Base-by-base conservation (phyloP, 192 early-diverging fungal species). In the Gamsiella multidivaricata region DNA sequence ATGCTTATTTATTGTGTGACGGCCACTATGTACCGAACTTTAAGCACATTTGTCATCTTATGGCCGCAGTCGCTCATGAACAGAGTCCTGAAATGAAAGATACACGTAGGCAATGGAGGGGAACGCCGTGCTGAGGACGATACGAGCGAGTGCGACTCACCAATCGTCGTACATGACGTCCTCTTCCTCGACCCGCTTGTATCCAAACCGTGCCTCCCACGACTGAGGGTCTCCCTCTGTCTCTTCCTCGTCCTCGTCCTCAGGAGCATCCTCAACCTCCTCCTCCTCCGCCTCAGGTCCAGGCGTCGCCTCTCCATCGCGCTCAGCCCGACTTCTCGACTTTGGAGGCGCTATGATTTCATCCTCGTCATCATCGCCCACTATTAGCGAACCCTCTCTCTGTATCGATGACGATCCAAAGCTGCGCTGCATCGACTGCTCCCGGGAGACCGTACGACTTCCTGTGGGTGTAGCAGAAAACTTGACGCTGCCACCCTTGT, bases 201-300 rank as follows among this genome's bases (percentile, higher is more conserved):
- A 81, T 17, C 73, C 79, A 32, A 80, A 39, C 39, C 57, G 61
- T 6, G 66, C 57, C 3, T 54, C 46, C 63, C 67, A 54, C 31
- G 58, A 58, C 51, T 72, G 23, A 64, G 50, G 36, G 66, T 62
- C 65, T 29, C 62, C 69, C 5, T 72, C 79, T 1, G 72, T 81
- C 14, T 83, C 88, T 2, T 81, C 81, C 8, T 87, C 84, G 0
- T 85, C 82, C 2, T 82, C 86, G 12, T 87, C 85, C 0, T 71
- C 83, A 0, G 62, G 81, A 2, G 80, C 86, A 12, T 87, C 85
- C 0, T 71, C 83, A 0, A 59, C 75, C 0, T 79, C 83, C 8
- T 81, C 79, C 1, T 57, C 84, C 0, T 69, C 70, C 0, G 65
- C 76, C 22, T 54, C 78, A 3, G 81, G 70, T 29, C 71, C 74